Evolutionary conservation across 179 eudicot species (phyloP).

Genomic region (Beta macrorhiza): DNA sequence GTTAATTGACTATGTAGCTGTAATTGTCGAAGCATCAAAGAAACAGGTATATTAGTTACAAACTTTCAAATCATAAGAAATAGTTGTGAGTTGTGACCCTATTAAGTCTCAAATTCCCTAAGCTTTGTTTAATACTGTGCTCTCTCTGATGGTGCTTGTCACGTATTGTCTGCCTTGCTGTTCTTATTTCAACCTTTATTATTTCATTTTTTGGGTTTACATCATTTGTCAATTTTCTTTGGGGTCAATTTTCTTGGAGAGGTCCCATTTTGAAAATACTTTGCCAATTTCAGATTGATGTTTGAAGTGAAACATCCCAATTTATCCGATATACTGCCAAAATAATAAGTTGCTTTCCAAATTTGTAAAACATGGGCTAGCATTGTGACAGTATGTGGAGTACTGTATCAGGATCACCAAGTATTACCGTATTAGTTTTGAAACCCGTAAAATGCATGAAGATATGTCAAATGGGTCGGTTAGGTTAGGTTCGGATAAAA

Average conservation of each 20-base stretch:
- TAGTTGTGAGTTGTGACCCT: slow-evolving; percentile 9
- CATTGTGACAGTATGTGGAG: too few species aligned
- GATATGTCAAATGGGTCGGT: too few species aligned
- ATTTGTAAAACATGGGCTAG: too few species aligned
- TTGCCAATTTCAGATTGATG: neutral
- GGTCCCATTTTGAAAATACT: neutral
- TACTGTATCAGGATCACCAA: too few species aligned
- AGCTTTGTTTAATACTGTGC: slow-evolving; percentile 11
- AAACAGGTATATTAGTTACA: slow-evolving; percentile 12
- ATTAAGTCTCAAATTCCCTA: neutral
- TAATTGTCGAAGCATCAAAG: slow-evolving; percentile 10
- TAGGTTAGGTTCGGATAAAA: too few species aligned
- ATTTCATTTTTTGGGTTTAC: neutral
- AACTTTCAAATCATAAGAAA: slow-evolving; percentile 10
- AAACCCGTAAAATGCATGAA: too few species aligned
- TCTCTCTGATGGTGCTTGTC: slow-evolving; percentile 24
- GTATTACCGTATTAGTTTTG: too few species aligned
- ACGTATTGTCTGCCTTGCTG: slow-evolving; percentile 25
- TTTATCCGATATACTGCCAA: too few species aligned
- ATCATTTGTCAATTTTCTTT: neutral
- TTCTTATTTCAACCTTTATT: neutral
- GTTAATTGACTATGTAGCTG: slow-evolving; percentile 18
- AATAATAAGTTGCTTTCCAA: too few species aligned
- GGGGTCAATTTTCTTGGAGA: neutral
- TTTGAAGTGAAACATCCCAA: too few species aligned